Conservation (phyloP, 345 rosid species). For the Brassica carinata region DNA sequence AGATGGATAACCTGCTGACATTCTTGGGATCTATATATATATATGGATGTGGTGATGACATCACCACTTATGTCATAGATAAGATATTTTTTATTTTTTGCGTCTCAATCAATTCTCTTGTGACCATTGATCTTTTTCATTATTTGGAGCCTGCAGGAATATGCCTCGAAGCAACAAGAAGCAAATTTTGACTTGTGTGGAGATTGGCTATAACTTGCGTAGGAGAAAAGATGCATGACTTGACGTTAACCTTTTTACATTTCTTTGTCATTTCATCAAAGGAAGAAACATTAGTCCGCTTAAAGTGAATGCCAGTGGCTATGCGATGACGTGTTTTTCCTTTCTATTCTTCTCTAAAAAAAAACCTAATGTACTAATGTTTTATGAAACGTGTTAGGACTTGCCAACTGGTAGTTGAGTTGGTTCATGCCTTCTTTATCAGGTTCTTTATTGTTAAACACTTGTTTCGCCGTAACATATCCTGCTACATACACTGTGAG, state of each 20-base stretch:
- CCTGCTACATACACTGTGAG: constrained; percentile 5
- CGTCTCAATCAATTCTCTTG: background rate
- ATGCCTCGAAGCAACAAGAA: background rate
- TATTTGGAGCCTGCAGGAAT: background rate
- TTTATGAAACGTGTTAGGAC: background rate
- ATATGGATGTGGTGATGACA: constrained; percentile 14
- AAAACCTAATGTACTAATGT: background rate
- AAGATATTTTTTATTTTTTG: background rate
- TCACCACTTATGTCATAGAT: constrained; percentile 1
- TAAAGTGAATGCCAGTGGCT: background rate
- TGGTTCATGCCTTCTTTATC: background rate
- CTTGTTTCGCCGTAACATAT: background rate
- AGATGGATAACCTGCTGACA: background rate
- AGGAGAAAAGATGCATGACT: background rate
- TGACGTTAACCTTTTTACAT: background rate
- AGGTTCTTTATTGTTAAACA: constrained; percentile 13
- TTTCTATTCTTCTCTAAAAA: background rate
- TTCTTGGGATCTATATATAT: background rate
- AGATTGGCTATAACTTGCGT: constrained; percentile 4
- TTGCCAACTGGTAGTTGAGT: constrained; percentile 23
- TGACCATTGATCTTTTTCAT: constrained; percentile 4
- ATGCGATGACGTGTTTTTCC: background rate
- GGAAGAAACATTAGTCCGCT: background rate
- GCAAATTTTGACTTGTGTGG: background rate
- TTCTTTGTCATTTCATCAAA: background rate